Evolutionary conservation across 495 filamentous ascomycete genomes (phyloP).

Genomic region (Astrothelium subdiscretum): DNA sequence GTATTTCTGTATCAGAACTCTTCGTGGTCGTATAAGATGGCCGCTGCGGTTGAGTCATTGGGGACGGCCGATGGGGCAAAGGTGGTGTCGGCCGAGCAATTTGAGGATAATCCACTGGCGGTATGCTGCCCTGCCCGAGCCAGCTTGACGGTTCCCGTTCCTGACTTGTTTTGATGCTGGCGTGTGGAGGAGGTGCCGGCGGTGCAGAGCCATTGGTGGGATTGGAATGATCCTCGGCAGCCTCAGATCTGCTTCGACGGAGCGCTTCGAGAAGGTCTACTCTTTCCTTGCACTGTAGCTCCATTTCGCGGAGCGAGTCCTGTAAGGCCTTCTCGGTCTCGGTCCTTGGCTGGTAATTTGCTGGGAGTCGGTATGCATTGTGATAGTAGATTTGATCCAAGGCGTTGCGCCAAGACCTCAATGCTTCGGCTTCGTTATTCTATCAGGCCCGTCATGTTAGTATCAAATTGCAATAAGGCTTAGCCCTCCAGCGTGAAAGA

Average conservation of each 20-base stretch:
- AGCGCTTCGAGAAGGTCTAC: constrained; percentile 82
- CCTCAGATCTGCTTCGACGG: constrained; percentile 59
- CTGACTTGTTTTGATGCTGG: neutral
- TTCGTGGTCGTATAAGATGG: constrained; percentile 37
- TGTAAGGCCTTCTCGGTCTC: constrained; percentile 79
- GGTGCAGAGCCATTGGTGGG: neutral
- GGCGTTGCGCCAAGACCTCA: constrained; percentile 82
- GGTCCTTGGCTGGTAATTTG: constrained; percentile 57
- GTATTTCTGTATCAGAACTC: constrained; percentile 35
- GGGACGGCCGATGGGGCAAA: constrained; percentile 43
- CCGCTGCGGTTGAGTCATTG: constrained; percentile 4
- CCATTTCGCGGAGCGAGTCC: constrained; percentile 69
- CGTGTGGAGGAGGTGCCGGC: neutral
- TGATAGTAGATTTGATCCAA: constrained; percentile 86
- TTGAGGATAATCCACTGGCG: constrained; percentile 64
- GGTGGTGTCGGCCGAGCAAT: constrained; percentile 53
- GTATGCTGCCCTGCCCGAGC: constrained; percentile 63
- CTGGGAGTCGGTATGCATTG: constrained; percentile 61
- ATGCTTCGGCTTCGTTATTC: constrained; percentile 87
- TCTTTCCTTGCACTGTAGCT: constrained; percentile 87
- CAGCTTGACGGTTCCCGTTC: constrained; percentile 9
- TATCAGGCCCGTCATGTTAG: constrained; percentile 23
- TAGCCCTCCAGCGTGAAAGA: neutral
- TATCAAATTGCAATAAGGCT: neutral
- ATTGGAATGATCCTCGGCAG: constrained; percentile 23